These are phyloP conservation scores for Colletotrichum tabaci DNA, from an alignment of 2,329 filamentous ascomycete species.

Conservation along the genomic window DNA sequence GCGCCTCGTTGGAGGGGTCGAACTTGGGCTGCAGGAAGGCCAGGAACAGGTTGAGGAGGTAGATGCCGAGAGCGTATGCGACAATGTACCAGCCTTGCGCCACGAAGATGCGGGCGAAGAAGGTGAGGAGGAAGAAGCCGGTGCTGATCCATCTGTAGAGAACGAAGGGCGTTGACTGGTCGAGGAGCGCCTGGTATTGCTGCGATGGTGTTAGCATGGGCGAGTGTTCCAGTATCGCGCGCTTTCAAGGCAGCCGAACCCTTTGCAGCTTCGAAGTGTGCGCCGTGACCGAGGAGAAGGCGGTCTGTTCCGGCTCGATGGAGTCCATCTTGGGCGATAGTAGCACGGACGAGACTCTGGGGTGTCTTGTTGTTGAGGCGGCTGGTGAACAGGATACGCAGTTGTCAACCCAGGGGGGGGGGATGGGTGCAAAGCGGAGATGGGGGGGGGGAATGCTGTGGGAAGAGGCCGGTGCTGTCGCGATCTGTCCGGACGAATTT, in stretches of 20 bases:
- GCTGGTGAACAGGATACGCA: conserved; percentile 17
- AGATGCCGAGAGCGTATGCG: conserved; percentile 97
- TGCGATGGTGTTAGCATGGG: conserved; percentile 56
- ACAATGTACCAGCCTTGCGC: conserved; percentile 99
- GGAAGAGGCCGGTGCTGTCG: conserved; percentile 34
- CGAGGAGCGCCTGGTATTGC: conserved; percentile 95
- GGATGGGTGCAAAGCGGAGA: neutral
- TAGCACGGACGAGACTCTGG: neutral
- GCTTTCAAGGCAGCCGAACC: conserved; percentile 62
- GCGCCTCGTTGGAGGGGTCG: conserved; percentile 91
- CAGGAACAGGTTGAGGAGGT: conserved; percentile 98
- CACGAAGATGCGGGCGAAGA: conserved; percentile 90
- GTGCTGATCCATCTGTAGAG: conserved; percentile 93
- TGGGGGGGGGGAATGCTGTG: conserved; percentile 1
- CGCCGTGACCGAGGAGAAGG: conserved; percentile 89
- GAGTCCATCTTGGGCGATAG: conserved; percentile 77
- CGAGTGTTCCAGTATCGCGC: neutral
- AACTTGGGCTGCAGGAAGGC: conserved; percentile 99
- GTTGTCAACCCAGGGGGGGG: conserved; percentile 1
- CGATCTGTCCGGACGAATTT: conserved; percentile 42
- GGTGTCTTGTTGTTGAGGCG: neutral
- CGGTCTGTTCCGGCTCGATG: conserved; percentile 88
- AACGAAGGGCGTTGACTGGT: conserved; percentile 92
- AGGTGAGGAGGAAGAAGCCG: conserved; percentile 80
- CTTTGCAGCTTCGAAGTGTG: conserved; percentile 84